phyloP scores from a whole-genome alignment of 257 asterid species.

The Plantago major region DNA sequence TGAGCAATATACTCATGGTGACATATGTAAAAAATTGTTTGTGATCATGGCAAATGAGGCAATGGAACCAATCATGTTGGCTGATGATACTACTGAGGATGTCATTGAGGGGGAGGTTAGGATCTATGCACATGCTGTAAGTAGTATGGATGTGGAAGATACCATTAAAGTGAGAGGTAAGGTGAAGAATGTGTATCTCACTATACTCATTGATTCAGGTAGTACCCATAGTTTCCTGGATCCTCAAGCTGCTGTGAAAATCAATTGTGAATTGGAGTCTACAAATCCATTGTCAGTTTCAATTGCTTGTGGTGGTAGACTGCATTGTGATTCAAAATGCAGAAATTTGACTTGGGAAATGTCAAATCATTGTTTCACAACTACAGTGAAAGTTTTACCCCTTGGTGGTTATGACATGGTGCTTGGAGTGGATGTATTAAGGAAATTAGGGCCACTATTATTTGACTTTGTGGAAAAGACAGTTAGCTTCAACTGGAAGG shows the following conservation, averaged over 20 bases:
- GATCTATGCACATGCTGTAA: background rate
- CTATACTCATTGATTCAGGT: background rate
- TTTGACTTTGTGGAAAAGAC: background rate
- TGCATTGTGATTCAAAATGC: background rate
- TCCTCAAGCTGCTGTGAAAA: background rate
- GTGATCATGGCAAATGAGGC: background rate
- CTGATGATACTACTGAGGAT: background rate
- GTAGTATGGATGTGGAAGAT: background rate
- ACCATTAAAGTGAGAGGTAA: background rate
- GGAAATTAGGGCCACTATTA: background rate
- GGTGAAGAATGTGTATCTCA: background rate
- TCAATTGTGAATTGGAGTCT: background rate
- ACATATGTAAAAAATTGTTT: background rate
- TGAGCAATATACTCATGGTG: background rate
- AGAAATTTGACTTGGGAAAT: background rate
- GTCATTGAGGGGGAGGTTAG: background rate
- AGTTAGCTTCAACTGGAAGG: background rate
- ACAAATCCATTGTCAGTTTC: background rate
- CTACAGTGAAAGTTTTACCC: background rate
- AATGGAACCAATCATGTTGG: background rate
- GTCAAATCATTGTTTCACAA: background rate
- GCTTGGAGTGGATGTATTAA: background rate
- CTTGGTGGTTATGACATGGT: constrained; percentile 1
- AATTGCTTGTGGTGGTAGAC: background rate
- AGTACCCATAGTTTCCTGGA: background rate